phyloP scores from a whole-genome alignment of 2,329 filamentous ascomycete species.

The Tolypocladium ophioglossoides region DNA sequence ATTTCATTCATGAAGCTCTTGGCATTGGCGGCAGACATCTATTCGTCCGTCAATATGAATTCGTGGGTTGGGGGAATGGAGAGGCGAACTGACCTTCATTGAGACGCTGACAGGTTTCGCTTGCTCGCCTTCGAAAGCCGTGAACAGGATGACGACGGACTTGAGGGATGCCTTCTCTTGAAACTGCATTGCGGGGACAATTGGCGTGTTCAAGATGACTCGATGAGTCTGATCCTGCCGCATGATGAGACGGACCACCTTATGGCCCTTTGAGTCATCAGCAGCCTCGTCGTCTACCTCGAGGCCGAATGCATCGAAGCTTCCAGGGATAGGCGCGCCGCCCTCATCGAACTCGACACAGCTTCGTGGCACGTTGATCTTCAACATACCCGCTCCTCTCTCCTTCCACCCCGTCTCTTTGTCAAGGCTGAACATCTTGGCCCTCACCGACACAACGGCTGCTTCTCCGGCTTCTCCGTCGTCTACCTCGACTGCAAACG shows the following conservation, averaged over 20 bases:
- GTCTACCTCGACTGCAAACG: conserved; percentile 51
- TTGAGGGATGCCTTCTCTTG: conserved; percentile 67
- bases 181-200: conserved; percentile 71
- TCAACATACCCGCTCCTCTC: conserved; percentile 71
- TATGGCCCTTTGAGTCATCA: conserved; percentile 20
- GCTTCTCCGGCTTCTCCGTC: conserved; percentile 80
- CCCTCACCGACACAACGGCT: conserved; percentile 64
- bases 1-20: conserved; percentile 41
- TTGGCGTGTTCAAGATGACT: conserved; percentile 74
- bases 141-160: conserved; percentile 57
- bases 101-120: conserved; percentile 47
- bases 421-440: conserved; percentile 76
- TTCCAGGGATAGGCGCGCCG: conserved; percentile 36
- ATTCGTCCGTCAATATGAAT: conserved; percentile 1
- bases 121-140: conserved; percentile 47
- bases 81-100: conserved; percentile 39
- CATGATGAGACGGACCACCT: conserved; percentile 69
- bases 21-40: conserved; percentile 45
- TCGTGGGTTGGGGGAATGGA: neutral
- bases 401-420: conserved; percentile 75
- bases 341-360: conserved; percentile 45
- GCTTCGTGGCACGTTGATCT: conserved; percentile 63
- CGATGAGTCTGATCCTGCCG: conserved; percentile 82
- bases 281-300: conserved; percentile 32
- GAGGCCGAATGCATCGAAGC: conserved; percentile 44